A percentile compares a stretch with the other conserved stretches of the same genome.
phyloP scores from a whole-genome alignment of 768 basidiomycete genomes.

The Pisolithus tinctorius region DNA sequence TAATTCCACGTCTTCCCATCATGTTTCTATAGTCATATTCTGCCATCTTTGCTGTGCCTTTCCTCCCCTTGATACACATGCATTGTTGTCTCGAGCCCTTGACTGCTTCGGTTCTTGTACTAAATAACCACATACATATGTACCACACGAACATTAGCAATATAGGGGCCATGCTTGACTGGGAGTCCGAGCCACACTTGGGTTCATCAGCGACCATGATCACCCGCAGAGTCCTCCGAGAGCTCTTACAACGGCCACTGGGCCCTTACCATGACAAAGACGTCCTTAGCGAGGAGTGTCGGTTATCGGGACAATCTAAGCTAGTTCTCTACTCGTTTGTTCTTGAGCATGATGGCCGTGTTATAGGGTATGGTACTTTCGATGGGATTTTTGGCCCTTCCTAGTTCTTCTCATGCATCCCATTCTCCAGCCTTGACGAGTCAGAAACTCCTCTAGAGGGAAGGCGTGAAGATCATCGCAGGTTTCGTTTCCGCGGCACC shows the following conservation, averaged over 20 bases:
- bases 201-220: slow-evolving; percentile 10
- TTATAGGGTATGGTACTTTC: slow-evolving; percentile 20
- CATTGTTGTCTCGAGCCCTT: too few relatives aligned
- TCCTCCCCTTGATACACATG: too few relatives aligned
- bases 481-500: slow-evolving; percentile 45
- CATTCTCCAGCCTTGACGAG: slow-evolving; percentile 36
- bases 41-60: too few relatives aligned
- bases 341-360: slow-evolving; percentile 18
- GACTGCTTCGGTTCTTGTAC: too few relatives aligned
- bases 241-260: slow-evolving; percentile 20
- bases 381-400: not conserved
- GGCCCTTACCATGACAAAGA: slow-evolving; percentile 26
- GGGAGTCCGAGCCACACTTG: too few relatives aligned
- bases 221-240: slow-evolving; percentile 11
- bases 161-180: too few relatives aligned
- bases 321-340: slow-evolving; percentile 25
- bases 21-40: too few relatives aligned
- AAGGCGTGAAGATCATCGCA: slow-evolving; percentile 20
- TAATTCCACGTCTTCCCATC: too few relatives aligned
- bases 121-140: too few relatives aligned
- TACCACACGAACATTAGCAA: too few relatives aligned
- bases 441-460: slow-evolving; percentile 34
- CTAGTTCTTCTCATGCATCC: slow-evolving; percentile 1
- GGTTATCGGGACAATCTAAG: slow-evolving; percentile 1
- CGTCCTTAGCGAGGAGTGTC: slow-evolving; percentile 16